Evolutionary conservation across 208 protist species (phyloP), one percentile per base, ranked within the genome.

Genomic region (Leishmania arabica): DNA sequence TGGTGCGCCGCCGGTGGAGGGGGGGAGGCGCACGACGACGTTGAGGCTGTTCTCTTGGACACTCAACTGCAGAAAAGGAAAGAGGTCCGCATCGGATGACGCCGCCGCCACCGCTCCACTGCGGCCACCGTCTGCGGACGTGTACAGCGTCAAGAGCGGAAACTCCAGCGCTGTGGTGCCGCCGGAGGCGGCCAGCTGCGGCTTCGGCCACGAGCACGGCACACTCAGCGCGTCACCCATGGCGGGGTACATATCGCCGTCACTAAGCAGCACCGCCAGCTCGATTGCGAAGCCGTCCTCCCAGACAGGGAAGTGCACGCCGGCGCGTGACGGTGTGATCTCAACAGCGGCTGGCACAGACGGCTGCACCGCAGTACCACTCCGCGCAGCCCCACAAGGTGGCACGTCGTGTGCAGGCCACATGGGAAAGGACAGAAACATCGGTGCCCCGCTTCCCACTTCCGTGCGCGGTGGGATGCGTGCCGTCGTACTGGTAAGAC

Each of bases 251-350:
- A 79, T 77, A 64, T 86, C 78, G 56, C 82, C 82, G 78, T 88
- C 80, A 9, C 64, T 80, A 3, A 88, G 62, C 56, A 84, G 49
- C n/a, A 88, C 81, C 17, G 78, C 80, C 71, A 73, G 53, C 77
- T 88, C 84, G 42, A 88, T 74, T 6, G 84, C 84, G 54, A 88
- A 83, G 72, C 80, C 84, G 81, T 88, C 81, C 34, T 84, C 84
- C 84, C 84, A 88, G 53, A 88, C 74, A 1, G 84, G 84, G 49
- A 88, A 88, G 78, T 77, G 58, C 56, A 42, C 78, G 31, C 72
- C 74, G 9, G 82, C 42, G 19, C 45, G 42, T 8, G 82, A 65
- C 9, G 82, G 82, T 31, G 73, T 71, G 45, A 86, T 79, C 73
- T 69, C 62, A 60, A 86, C 60, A 0, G 82, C 78, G 6, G 82